Evolutionary conservation across 2,329 filamentous ascomycete genomes (phyloP), one percentile per base, ranked within the genome.

Genomic region (Colletotrichum camelliae): DNA sequence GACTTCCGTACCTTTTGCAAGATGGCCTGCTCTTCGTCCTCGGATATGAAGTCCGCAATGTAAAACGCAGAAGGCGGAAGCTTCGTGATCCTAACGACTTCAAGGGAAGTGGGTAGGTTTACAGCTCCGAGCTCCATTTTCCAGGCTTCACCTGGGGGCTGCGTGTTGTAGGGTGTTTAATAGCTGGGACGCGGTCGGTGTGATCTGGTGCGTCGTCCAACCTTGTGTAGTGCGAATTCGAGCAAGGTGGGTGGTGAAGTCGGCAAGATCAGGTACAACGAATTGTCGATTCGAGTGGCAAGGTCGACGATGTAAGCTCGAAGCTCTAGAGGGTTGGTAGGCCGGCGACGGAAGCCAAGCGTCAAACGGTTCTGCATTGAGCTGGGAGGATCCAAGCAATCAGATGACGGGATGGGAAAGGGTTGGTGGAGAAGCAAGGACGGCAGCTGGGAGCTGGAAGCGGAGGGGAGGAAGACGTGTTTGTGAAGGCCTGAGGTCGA

Each of bases 41-140:
- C 84, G 6, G 90, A 93, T 82, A 98, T 94, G 86, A 98, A 98
- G 82, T 96, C 88, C 9, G 95, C 90, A 73, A 98, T 93, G 85
- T 98, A 98, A 86, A 93, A 98, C 70, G 95, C 94, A 39, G 89
- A 86, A 2, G 89, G 82, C 6, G 94, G 94, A 3, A 96, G 87
- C 37, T 80, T 80, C 9, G 83, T 77, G 75, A 96, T 89, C 78
- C 84, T 87, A 69, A 84, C 87, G 43, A 88, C 82, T 64, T 91
- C 87, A 31, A 93, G 87, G 58, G 83, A 87, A 48, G 83, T 75
- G 21, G 91, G 89, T 61, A 91, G 29, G 15, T 71, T 67, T 55
- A 48, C 66, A 43, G 48, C 66, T 70, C 61, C 62, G 31, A n/a
- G 33, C 15, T 43, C 60, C 74, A 76, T 74, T 13, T 43, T 67